Conservation (phyloP, 2,329 filamentous ascomycete genomes). For the Pseudogymnoascus sp. region DNA sequence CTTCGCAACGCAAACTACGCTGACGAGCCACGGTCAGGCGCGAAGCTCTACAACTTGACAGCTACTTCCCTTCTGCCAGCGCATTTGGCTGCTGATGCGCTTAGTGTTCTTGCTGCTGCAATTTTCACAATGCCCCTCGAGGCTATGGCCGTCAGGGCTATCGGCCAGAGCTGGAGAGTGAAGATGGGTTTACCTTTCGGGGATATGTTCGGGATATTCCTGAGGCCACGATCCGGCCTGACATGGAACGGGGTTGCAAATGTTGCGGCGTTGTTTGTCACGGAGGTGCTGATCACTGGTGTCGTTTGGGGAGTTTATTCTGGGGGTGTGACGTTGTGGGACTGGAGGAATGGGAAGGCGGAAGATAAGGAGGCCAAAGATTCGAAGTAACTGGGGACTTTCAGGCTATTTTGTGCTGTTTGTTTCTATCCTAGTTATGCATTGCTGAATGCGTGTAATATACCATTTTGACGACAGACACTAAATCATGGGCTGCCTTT, state of each 20-base stretch:
- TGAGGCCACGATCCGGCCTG: not conserved
- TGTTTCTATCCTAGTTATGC: not conserved
- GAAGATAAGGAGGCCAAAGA: not conserved
- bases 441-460: not conserved
- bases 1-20: slow-evolving; percentile 27
- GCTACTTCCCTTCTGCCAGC: slow-evolving; percentile 27
- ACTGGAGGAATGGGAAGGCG: not conserved
- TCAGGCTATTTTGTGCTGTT: not conserved
- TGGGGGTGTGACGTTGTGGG: not conserved
- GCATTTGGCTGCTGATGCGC: slow-evolving; percentile 26
- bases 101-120: slow-evolving; percentile 23
- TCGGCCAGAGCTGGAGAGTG: slow-evolving; percentile 16
- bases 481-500: too few relatives aligned
- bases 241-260: not conserved
- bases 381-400: not conserved
- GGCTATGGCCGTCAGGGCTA: slow-evolving; percentile 23
- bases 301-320: slow-evolving; percentile 1
- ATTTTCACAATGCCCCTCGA: slow-evolving; percentile 26
- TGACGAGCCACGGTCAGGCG: slow-evolving; percentile 5
- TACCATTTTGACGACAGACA: not conserved
- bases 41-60: slow-evolving; percentile 24
- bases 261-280: not conserved
- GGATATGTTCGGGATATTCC: not conserved
- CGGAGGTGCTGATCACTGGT: not conserved
- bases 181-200: not conserved